phyloP scores from a whole-genome alignment of 176 grass and related monocot species.

The Ensete glaucum region DNA sequence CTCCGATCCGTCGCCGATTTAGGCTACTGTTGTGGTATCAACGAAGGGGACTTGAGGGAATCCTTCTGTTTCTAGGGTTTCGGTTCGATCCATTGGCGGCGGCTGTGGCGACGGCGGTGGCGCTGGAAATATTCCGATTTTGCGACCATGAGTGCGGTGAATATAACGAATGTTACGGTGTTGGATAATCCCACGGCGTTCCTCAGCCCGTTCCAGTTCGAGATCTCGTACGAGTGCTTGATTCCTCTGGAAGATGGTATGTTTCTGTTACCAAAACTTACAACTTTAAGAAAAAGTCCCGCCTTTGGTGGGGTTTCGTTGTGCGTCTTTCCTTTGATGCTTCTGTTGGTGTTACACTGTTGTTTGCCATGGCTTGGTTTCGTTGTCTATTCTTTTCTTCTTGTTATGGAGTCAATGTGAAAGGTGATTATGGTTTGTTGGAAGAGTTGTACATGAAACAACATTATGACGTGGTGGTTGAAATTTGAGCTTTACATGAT shows the following conservation, averaged over 20 bases:
- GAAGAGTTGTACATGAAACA: neutral
- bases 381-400: too few relatives aligned
- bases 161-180: constrained; percentile 97
- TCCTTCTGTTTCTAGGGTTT: constrained; percentile 1
- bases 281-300: too few relatives aligned
- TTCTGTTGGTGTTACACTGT: neutral
- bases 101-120: neutral
- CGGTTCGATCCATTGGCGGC: neutral
- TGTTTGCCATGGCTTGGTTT: neutral
- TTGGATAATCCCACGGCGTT: constrained; percentile 93
- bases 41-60: neutral
- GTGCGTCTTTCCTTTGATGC: neutral
- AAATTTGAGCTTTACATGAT: constrained; percentile 2
- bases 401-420: too few relatives aligned
- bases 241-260: constrained; percentile 86
- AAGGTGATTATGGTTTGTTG: neutral
- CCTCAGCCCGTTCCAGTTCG: constrained; percentile 98
- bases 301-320: neutral
- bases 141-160: constrained; percentile 84
- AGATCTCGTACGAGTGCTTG: constrained; percentile 99
- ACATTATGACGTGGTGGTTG: neutral
- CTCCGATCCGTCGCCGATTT: too few relatives aligned
- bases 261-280: neutral
- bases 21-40: too few relatives aligned
- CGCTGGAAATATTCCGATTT: neutral